Conservation (phyloP, 352 stramenopile genomes). For the Peronospora tabacina region DNA sequence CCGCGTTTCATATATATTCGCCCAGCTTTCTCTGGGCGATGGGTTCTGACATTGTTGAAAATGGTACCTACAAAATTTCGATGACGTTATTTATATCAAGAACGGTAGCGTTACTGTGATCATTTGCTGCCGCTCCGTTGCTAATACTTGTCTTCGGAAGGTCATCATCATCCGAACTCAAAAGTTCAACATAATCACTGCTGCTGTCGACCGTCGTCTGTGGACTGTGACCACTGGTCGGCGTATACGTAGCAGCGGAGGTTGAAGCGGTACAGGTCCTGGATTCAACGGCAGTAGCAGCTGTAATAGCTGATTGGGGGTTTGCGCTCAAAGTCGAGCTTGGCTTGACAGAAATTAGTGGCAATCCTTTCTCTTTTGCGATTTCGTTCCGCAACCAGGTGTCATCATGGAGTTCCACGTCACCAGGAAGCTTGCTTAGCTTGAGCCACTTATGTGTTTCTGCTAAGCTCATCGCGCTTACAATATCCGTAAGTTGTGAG, state of each 20-base stretch:
- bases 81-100: conserved; percentile 28
- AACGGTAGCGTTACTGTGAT: conserved; percentile 1
- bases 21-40: neutral
- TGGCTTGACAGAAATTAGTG: conserved; percentile 5
- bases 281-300: conserved; percentile 2
- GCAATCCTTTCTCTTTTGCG: conserved; percentile 40
- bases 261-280: conserved; percentile 4
- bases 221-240: conserved; percentile 13
- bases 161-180: conserved; percentile 47
- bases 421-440: conserved; percentile 49
- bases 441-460: conserved; percentile 71
- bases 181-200: conserved; percentile 48
- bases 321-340: neutral
- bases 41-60: neutral
- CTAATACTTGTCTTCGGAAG: conserved; percentile 7
- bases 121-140: conserved; percentile 3
- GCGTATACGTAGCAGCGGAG: conserved; percentile 3
- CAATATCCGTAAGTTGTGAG: conserved; percentile 67
- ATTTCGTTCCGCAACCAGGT: conserved; percentile 68
- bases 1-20: neutral
- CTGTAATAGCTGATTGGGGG: neutral
- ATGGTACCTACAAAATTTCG: conserved; percentile 31
- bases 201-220: conserved; percentile 31
- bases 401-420: conserved; percentile 66
- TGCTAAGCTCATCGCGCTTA: conserved; percentile 49